phyloP scores from a whole-genome alignment of 2,329 filamentous ascomycete species.

The Alternaria sp. region DNA sequence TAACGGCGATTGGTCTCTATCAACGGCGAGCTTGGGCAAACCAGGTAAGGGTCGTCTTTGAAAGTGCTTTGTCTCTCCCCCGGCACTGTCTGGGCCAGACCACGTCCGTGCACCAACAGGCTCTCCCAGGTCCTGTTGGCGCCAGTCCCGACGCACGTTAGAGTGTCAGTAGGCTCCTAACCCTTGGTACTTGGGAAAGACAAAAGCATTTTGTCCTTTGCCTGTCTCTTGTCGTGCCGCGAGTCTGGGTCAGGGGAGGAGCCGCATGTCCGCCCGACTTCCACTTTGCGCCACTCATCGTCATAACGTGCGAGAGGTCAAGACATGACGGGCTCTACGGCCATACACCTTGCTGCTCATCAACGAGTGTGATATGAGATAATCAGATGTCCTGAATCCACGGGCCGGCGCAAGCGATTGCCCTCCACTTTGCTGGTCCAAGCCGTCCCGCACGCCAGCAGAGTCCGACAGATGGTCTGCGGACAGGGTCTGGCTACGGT shows the following conservation, averaged over 20 bases:
- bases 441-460: constrained; percentile 52
- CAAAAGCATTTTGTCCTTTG: constrained; percentile 35
- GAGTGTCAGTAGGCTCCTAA: constrained; percentile 35
- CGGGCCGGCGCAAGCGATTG: constrained; percentile 50
- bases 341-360: constrained; percentile 18
- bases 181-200: constrained; percentile 48
- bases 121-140: constrained; percentile 40
- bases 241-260: constrained; percentile 47
- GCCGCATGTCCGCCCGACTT: constrained; percentile 38
- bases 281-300: constrained; percentile 17
- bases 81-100: constrained; percentile 44
- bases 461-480: constrained; percentile 45
- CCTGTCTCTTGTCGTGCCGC: constrained; percentile 44
- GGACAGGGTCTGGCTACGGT: constrained; percentile 47
- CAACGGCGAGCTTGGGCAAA: constrained; percentile 36
- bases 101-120: constrained; percentile 41
- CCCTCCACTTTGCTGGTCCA: constrained; percentile 50
- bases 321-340: constrained; percentile 13
- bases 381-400: constrained; percentile 23
- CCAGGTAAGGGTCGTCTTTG: constrained; percentile 31
- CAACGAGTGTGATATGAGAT: constrained; percentile 22
- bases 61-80: constrained; percentile 44
- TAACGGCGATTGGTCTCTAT: constrained; percentile 27
- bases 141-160: constrained; percentile 47
- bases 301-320: constrained; percentile 6